Conservation (phyloP, 345 rosid genomes). For the Hibiscus trionum region DNA sequence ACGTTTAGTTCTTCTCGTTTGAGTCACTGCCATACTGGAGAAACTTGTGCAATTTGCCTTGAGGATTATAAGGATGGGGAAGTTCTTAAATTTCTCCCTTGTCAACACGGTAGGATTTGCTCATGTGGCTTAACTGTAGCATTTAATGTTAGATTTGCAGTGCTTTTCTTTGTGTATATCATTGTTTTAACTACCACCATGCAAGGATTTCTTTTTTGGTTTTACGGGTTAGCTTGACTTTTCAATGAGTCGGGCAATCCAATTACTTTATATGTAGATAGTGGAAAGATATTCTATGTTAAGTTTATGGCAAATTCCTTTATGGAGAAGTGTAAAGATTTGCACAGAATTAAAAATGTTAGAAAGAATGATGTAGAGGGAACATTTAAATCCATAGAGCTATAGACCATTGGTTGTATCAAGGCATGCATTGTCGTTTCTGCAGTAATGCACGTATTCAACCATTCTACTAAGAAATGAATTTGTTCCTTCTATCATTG, state of each 20-base stretch:
- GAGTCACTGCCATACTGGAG: conserved; percentile 27
- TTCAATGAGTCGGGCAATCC: not conserved
- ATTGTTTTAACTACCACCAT: not conserved
- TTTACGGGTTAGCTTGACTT: not conserved
- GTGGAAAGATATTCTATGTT: not conserved
- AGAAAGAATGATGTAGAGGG: not conserved
- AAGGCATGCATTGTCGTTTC: not conserved
- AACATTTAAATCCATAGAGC: not conserved
- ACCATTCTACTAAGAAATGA: not conserved
- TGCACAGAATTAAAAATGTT: not conserved
- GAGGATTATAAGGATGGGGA: conserved; percentile 70
- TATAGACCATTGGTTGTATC: not conserved
- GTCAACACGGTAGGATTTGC: conserved; percentile 52
- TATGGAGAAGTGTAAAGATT: not conserved
- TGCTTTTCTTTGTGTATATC: not conserved
- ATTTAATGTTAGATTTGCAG: not conserved
- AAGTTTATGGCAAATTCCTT: not conserved
- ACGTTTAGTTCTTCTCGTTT: conserved; percentile 30
- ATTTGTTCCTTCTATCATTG: not conserved
- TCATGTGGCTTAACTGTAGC: not conserved
- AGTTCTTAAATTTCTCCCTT: conserved; percentile 55
- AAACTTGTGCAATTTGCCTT: conserved; percentile 67
- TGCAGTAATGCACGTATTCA: not conserved
- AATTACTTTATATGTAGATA: not conserved
- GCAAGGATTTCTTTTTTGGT: not conserved